Evolutionary conservation across 2,329 filamentous ascomycete species (phyloP).

Genomic region (Cercospora sp.): DNA sequence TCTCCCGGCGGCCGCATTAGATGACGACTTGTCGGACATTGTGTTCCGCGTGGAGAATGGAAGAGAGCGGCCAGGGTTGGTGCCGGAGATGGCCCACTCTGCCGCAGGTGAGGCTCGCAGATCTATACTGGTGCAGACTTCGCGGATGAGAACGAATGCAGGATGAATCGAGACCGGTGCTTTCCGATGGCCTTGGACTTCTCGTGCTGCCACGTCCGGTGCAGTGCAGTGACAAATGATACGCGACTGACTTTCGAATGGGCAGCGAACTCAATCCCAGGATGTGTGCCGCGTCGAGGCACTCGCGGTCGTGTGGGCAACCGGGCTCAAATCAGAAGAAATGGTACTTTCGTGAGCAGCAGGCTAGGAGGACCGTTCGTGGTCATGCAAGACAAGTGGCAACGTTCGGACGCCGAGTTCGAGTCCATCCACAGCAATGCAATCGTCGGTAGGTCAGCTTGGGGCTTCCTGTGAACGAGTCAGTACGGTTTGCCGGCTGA

Average conservation of each 20-base stretch:
- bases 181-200: not conserved
- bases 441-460: not conserved
- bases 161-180: not conserved
- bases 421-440: not conserved
- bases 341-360: not conserved
- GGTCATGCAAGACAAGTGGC: not conserved
- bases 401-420: not conserved
- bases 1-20: not conserved
- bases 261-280: conserved; percentile 1
- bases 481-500: conserved; percentile 6
- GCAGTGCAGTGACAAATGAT: not conserved
- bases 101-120: conserved; percentile 1
- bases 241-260: not conserved
- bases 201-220: not conserved
- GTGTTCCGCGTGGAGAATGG: not conserved
- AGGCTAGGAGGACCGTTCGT: not conserved
- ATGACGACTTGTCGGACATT: conserved; percentile 7
- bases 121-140: not conserved
- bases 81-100: conserved; percentile 3
- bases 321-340: not conserved
- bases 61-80: not conserved
- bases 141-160: not conserved
- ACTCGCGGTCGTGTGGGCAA: not conserved
- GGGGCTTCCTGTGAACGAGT: conserved; percentile 5
- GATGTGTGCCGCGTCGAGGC: not conserved